These are phyloP conservation scores for Pichia kluyveri DNA, from an alignment of 805 yeast species.

Conservation along the genomic window DNA sequence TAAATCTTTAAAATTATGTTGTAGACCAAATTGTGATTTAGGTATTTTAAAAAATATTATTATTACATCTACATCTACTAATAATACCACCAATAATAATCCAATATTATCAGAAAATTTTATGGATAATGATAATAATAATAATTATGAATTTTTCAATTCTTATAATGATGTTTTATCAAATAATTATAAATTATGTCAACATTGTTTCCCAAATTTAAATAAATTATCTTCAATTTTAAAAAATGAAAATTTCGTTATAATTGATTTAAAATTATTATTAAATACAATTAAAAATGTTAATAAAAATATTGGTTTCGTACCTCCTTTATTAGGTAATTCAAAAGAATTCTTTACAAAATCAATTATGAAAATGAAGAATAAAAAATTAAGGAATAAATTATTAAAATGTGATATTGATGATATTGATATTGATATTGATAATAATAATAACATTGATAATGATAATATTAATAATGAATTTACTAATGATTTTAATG, in stretches of 20 bases:
- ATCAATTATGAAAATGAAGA: constrained; percentile 1
- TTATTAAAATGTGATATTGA: background rate
- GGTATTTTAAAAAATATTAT: constrained; percentile 14
- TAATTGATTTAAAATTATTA: constrained; percentile 37
- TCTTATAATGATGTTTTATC: constrained; percentile 32
- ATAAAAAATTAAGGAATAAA: constrained; percentile 1
- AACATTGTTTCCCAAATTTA: constrained; percentile 42
- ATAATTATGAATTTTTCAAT: constrained; percentile 36
- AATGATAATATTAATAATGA: background rate
- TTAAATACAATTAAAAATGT: constrained; percentile 43
- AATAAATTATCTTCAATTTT: constrained; percentile 13
- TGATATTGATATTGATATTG: background rate
- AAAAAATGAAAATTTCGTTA: constrained; percentile 24
- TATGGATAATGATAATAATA: constrained; percentile 26
- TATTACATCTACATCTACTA: too few relatives aligned
- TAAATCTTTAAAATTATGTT: constrained; percentile 33
- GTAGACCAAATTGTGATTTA: constrained; percentile 63
- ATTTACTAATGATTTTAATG: too few relatives aligned
- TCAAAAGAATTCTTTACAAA: background rate
- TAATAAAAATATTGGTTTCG: constrained; percentile 50
- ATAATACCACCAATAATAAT: too few relatives aligned
- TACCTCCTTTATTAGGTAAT: constrained; percentile 33
- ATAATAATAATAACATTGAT: background rate
- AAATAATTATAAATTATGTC: constrained; percentile 43
- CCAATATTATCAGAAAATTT: too few relatives aligned